Conservation (phyloP, 306 rosid species). For the Rosa persica region DNA sequence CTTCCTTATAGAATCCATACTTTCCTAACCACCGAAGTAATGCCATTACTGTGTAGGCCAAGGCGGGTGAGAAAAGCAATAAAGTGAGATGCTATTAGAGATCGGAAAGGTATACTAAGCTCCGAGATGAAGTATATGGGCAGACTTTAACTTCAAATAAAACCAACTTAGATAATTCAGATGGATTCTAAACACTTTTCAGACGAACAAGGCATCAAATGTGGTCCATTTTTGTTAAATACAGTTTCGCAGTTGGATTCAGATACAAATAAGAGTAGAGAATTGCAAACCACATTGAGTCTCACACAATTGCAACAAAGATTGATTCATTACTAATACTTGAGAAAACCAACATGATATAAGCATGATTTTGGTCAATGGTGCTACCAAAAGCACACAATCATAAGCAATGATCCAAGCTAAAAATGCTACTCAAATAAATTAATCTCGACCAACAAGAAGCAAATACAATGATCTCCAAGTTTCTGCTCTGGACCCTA, state of each 20-base stretch:
- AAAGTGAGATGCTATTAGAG: neutral
- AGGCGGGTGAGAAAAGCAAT: neutral
- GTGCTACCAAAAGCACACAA: conserved; percentile 2
- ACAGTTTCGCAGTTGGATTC: neutral
- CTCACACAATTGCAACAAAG: neutral
- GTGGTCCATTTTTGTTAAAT: neutral
- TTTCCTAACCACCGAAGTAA: neutral
- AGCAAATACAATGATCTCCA: conserved; percentile 14
- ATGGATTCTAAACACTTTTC: neutral
- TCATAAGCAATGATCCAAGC: neutral
- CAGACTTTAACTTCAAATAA: neutral
- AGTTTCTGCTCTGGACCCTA: conserved; percentile 12
- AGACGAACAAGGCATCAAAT: too few relatives aligned
- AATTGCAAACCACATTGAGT: neutral
- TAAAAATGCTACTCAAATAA: conserved; percentile 23
- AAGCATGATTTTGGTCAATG: neutral
- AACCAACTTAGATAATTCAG: neutral
- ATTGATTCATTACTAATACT: neutral
- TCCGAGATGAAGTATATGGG: neutral
- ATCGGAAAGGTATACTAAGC: neutral
- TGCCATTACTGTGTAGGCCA: neutral
- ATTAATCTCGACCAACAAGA: conserved; percentile 17
- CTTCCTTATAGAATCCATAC: neutral
- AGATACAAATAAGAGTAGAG: neutral
- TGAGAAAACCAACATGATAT: neutral